Percentiles rank a stretch among this genome's conserved stretches.
Evolutionary conservation across 148 eudicot genomes (phyloP).

Genomic region (Silene latifolia): DNA sequence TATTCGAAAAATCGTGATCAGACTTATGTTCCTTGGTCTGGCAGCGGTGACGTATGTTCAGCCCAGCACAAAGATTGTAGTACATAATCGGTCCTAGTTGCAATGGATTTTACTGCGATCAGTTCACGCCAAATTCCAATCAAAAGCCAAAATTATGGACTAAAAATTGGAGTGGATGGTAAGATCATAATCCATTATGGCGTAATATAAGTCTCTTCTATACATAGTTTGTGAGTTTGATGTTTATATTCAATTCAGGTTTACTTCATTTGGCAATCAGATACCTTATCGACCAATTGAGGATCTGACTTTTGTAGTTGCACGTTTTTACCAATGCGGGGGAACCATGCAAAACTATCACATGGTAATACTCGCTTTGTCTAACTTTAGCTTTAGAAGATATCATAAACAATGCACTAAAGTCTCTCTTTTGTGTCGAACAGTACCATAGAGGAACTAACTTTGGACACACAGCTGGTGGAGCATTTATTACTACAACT

Average conservation of each 20-base stretch:
- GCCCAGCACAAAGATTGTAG: too few relatives aligned
- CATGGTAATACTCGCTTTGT: too few relatives aligned
- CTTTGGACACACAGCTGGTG: conserved; percentile 77
- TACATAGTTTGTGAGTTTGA: conserved; percentile 12
- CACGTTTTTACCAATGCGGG: conserved; percentile 88
- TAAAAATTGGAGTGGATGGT: conserved; percentile 99
- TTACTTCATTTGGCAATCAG: conserved; percentile 57
- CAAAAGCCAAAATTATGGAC: conserved; percentile 92
- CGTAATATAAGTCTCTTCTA: background rate
- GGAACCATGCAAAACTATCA: conserved; percentile 96
- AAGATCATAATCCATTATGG: conserved; percentile 7
- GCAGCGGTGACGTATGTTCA: too few relatives aligned
- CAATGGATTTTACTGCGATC: conserved; percentile 95
- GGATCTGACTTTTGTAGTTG: conserved; percentile 89
- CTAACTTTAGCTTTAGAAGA: too few relatives aligned
- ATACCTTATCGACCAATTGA: conserved; percentile 82
- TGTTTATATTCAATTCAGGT: conserved; percentile 42
- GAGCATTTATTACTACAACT: conserved; percentile 80
- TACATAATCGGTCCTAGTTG: too few relatives aligned
- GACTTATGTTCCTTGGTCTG: too few relatives aligned
- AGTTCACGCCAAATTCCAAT: conserved; percentile 74
- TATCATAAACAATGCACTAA: background rate
- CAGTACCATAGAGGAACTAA: conserved; percentile 99
- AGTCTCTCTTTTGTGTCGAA: conserved; percentile 34
- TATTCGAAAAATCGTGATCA: too few relatives aligned